phyloP scores from a whole-genome alignment of 352 stramenopile genomes.

The Pythium oligandrum region DNA sequence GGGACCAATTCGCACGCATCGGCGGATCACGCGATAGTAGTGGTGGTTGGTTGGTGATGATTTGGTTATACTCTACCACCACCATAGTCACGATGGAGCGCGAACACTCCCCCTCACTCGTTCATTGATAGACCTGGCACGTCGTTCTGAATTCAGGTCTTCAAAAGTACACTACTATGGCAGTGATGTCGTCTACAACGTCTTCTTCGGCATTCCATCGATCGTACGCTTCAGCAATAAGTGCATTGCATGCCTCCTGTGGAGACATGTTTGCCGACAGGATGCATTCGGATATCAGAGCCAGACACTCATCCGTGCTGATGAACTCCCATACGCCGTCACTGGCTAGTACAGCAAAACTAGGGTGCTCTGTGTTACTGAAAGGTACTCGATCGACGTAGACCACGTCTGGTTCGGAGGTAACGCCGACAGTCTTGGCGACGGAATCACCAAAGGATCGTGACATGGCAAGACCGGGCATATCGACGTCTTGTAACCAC shows the following conservation, averaged over 20 bases:
- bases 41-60: too few species aligned
- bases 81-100: too few species aligned
- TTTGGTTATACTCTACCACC: too few species aligned
- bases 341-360: slow-evolving; percentile 70
- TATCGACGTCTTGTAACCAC: slow-evolving; percentile 82
- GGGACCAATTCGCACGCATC: too few species aligned
- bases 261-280: slow-evolving; percentile 35
- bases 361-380: slow-evolving; percentile 16
- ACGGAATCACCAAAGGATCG: slow-evolving; percentile 76
- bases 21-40: too few species aligned
- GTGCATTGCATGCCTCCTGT: slow-evolving; percentile 59
- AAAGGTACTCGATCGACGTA: slow-evolving; percentile 36
- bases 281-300: slow-evolving; percentile 54
- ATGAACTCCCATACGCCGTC: slow-evolving; percentile 88
- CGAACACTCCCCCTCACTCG: too few species aligned
- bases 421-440: slow-evolving; percentile 76
- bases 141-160: too few species aligned
- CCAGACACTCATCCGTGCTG: slow-evolving; percentile 61
- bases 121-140: too few species aligned
- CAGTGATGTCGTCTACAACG: slow-evolving; percentile 82
- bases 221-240: slow-evolving; percentile 62
- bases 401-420: slow-evolving; percentile 54
- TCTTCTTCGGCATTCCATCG: slow-evolving; percentile 80
- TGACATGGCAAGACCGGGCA: slow-evolving; percentile 83
- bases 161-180: slow-evolving; percentile 64